Evolutionary conservation across 2,329 filamentous ascomycete genomes (phyloP), one percentile per base, ranked within the genome.

Genomic region (Stagonosporopsis tanaceti): DNA sequence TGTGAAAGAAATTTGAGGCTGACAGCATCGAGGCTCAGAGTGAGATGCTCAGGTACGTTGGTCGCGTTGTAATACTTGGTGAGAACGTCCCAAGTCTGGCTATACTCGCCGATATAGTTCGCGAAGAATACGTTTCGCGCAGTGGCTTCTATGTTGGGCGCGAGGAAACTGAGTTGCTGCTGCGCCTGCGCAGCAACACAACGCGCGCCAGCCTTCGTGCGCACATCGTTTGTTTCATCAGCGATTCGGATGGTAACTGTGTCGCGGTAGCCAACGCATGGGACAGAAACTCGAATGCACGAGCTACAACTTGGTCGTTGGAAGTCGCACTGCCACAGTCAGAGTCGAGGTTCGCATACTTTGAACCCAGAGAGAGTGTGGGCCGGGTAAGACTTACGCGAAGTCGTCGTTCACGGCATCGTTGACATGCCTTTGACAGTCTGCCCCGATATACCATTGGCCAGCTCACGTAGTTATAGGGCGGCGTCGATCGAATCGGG

Each of bases 1-100:
- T 67, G 66, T 3, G 64, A 64, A 0, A 72, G 47, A 41, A 72
- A 72, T 1, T 65, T 67, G 7, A 73, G 59, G 45, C 69, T 72
- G 22, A 66, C 68, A 30, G 69, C 69, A 47, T 73, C 69, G 28
- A 73, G 70, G 20, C 65, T 63, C 9, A 71, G 51, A 2, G 55
- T 52, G 4, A 73, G 39, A 53, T 72, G 58, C 11, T 67, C 63
- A 11, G 68, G 67, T 7, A 63, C 32, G 6, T n/a, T 11, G 4
- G 14, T 20, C 1, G 64, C 46, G 38, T 62, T 51, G 17, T 62
- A 48, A 45, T 66, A 66, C 17, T 62, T 60, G 37, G 50, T 59
- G 8, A 72, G 30, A 46, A 71, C 67, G 27, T 62, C 61, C 69
- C 69, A 72, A 15, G 61, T 64, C 1, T 56, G 55, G 41, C 60